These are phyloP conservation scores for Pythium aristosporum DNA, from an alignment of 352 stramenopile species.

Conservation along the genomic window DNA sequence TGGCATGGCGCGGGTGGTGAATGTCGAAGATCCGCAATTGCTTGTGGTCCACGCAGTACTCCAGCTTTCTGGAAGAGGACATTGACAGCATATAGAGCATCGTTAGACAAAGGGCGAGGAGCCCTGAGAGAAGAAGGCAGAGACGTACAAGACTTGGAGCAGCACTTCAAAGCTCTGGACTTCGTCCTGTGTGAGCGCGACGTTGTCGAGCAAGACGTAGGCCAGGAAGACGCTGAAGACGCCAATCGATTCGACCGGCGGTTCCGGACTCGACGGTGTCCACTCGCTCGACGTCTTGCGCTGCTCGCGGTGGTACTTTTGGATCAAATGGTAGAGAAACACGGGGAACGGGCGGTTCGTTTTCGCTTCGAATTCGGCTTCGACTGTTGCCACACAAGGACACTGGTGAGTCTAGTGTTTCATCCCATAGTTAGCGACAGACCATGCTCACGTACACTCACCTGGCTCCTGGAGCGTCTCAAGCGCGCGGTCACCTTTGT, in stretches of 20 bases:
- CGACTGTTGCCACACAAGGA: slow-evolving; percentile 39
- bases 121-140: not conserved
- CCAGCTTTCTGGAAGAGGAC: slow-evolving; percentile 20
- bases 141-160: slow-evolving; percentile 81
- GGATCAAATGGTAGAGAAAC: slow-evolving; percentile 77
- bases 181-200: slow-evolving; percentile 58
- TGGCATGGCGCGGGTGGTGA: slow-evolving; percentile 4
- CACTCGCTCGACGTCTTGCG: slow-evolving; percentile 50
- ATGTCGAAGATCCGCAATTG: slow-evolving; percentile 25
- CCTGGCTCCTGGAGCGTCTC: slow-evolving; percentile 25
- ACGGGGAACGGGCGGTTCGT: slow-evolving; percentile 69
- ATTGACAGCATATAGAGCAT: not conserved
- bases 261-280: slow-evolving; percentile 51
- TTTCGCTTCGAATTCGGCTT: slow-evolving; percentile 86
- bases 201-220: slow-evolving; percentile 45
- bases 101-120: not conserved
- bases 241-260: slow-evolving; percentile 78
- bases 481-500: not conserved
- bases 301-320: slow-evolving; percentile 83
- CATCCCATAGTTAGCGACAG: too few species aligned
- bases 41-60: slow-evolving; percentile 20
- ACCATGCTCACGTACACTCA: slow-evolving; percentile 1
- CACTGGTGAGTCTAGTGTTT: not conserved
- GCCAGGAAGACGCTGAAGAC: slow-evolving; percentile 82
- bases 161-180: slow-evolving; percentile 72